These are phyloP conservation scores for Coemansia sp. DNA, from an alignment of 192 early-diverging fungal species.

Conservation along the genomic window DNA sequence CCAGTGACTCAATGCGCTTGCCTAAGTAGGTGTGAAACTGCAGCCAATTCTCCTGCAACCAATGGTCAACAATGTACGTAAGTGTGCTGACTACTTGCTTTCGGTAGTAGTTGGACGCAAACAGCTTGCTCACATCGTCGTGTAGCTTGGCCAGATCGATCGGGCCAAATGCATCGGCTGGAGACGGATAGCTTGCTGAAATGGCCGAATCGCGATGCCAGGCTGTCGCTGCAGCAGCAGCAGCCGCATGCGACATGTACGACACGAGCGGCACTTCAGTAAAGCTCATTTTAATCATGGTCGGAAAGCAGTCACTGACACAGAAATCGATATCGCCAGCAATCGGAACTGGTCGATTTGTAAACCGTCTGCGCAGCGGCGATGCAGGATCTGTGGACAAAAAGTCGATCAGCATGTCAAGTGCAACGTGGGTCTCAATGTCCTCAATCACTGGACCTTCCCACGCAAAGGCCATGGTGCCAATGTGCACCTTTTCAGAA, in stretches of 20 bases:
- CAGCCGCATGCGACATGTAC: conserved; percentile 40
- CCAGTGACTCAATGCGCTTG: conserved; percentile 53
- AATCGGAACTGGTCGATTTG: conserved; percentile 66
- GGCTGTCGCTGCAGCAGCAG: conserved; percentile 18
- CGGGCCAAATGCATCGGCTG: conserved; percentile 48
- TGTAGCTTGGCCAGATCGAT: conserved; percentile 44
- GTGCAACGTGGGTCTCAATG: conserved; percentile 59
- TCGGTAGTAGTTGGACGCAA: conserved; percentile 49
- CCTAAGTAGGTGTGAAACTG: conserved; percentile 40
- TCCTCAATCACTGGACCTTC: conserved; percentile 73
- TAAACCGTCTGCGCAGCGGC: conserved; percentile 72
- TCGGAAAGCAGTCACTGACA: conserved; percentile 57
- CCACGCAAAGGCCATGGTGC: conserved; percentile 76
- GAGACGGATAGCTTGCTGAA: conserved; percentile 37
- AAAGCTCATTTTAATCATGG: conserved; percentile 66
- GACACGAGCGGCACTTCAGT: conserved; percentile 45
- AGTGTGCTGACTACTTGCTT: conserved; percentile 45
- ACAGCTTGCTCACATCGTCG: conserved; percentile 39
- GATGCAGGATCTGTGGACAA: conserved; percentile 66
- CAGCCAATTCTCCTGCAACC: conserved; percentile 37
- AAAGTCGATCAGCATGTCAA: conserved; percentile 78
- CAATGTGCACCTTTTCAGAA: conserved; percentile 64
- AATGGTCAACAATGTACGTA: conserved; percentile 39
- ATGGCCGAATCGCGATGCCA: conserved; percentile 42
- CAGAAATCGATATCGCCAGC: conserved; percentile 69